phyloP scores from a whole-genome alignment of 257 asterid species.

The Solanum stenotomum region DNA sequence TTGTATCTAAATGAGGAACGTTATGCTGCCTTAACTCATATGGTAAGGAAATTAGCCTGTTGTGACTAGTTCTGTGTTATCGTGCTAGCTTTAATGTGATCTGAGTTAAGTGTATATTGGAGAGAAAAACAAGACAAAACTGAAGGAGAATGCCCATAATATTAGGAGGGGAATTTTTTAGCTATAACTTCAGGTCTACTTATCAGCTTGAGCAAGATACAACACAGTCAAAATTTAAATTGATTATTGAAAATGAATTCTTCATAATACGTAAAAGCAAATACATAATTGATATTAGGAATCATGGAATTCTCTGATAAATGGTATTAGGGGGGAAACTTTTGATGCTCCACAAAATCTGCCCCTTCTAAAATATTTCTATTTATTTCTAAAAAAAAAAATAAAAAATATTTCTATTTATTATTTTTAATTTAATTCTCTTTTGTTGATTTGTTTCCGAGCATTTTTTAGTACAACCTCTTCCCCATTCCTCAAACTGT shows the following conservation, averaged over 20 bases:
- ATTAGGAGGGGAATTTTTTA: background rate
- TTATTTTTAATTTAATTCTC: background rate
- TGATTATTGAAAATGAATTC: background rate
- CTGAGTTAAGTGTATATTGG: background rate
- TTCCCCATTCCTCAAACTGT: background rate
- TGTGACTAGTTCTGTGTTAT: background rate
- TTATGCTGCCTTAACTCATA: constrained; percentile 74
- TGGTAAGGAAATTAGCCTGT: constrained; percentile 34
- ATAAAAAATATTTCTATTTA: background rate
- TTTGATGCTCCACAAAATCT: background rate
- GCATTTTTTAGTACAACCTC: background rate
- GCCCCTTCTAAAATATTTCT: background rate
- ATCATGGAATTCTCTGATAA: background rate
- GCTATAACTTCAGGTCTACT: background rate
- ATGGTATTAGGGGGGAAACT: background rate
- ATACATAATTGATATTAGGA: background rate
- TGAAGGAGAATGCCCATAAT: background rate
- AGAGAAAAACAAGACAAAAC: background rate
- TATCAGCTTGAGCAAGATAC: background rate
- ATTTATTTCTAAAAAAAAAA: background rate
- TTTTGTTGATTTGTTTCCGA: background rate
- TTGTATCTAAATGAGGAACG: constrained; percentile 85
- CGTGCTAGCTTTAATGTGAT: background rate
- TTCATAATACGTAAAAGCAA: background rate
- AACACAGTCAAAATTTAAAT: background rate